Conservation (phyloP, 768 basidiomycete genomes). For the Panus rudis region DNA sequence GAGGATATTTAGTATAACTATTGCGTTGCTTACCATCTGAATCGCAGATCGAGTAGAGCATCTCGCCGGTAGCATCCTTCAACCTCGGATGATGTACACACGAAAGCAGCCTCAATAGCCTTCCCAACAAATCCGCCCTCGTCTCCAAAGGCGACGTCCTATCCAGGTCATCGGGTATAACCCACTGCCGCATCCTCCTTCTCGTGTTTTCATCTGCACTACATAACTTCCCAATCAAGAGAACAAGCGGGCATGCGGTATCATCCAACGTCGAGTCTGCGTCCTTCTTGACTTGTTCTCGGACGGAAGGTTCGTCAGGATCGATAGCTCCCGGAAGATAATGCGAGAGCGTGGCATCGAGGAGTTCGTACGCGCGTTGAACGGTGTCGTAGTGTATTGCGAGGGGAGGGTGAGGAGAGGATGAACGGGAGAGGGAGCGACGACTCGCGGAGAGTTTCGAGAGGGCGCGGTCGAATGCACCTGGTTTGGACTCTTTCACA, state of each 20-base stretch:
- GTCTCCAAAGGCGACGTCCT: constrained; percentile 69
- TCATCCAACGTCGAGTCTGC: constrained; percentile 67
- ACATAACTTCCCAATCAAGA: constrained; percentile 70
- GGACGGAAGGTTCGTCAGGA: constrained; percentile 57
- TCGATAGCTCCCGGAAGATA: constrained; percentile 63
- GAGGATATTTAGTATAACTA: background rate
- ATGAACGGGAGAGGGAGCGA: constrained; percentile 29
- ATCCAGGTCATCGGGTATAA: constrained; percentile 77
- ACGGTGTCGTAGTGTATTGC: constrained; percentile 52
- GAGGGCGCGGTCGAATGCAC: constrained; percentile 48
- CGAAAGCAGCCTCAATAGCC: constrained; percentile 68
- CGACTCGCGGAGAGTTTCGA: constrained; percentile 48
- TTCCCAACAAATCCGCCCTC: constrained; percentile 68
- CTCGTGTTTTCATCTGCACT: constrained; percentile 54
- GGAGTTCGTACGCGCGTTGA: constrained; percentile 57
- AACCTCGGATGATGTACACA: constrained; percentile 68
- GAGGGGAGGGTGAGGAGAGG: constrained; percentile 31
- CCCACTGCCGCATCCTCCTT: constrained; percentile 50
- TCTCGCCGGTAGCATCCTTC: constrained; percentile 77
- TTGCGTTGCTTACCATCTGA: constrained; percentile 47
- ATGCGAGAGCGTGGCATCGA: constrained; percentile 50
- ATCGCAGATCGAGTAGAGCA: constrained; percentile 80
- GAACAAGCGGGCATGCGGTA: constrained; percentile 62
- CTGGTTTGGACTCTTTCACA: constrained; percentile 19
- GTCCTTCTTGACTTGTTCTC: constrained; percentile 43